These are phyloP conservation scores for Pythium aristosporum DNA, from an alignment of 352 stramenopile species.

Conservation along the genomic window DNA sequence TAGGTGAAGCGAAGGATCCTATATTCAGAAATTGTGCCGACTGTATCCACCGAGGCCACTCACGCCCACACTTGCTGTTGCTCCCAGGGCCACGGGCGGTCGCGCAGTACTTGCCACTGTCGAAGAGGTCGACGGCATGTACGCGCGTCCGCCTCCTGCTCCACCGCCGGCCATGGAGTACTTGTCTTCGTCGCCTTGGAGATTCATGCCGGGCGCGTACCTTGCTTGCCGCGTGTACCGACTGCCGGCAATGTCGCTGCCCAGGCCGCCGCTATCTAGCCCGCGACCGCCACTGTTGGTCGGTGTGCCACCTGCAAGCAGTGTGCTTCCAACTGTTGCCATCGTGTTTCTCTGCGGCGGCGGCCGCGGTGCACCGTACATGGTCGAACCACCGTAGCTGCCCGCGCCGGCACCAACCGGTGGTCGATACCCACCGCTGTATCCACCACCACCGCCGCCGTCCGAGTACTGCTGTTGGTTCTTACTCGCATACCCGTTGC, in stretches of 20 bases:
- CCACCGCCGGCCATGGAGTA: constrained; percentile 43
- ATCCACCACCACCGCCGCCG: constrained; percentile 22
- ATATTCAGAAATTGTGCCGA: constrained; percentile 72
- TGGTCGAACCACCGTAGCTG: constrained; percentile 13
- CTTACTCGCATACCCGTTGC: constrained; percentile 42
- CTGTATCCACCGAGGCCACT: constrained; percentile 60
- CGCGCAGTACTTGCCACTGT: constrained; percentile 17
- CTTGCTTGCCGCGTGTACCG: constrained; percentile 78
- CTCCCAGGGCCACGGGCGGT: constrained; percentile 18
- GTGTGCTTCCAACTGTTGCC: constrained; percentile 59
- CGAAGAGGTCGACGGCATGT: constrained; percentile 35
- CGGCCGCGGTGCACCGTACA: constrained; percentile 45
- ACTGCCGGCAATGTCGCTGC: constrained; percentile 50
- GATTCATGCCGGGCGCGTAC: constrained; percentile 67
- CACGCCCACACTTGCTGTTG: constrained; percentile 53
- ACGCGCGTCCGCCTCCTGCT: constrained; percentile 43
- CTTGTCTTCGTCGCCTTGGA: constrained; percentile 56
- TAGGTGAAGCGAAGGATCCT: background rate
- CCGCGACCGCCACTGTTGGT: constrained; percentile 40
- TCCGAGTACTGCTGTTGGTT: constrained; percentile 62
- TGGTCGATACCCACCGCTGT: constrained; percentile 27
- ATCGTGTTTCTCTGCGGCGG: constrained; percentile 65
- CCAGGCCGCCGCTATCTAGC: constrained; percentile 49
- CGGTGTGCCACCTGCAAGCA: constrained; percentile 56
- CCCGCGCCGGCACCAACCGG: background rate